phyloP scores from a whole-genome alignment of 257 asterid species.

The Vinca minor region DNA sequence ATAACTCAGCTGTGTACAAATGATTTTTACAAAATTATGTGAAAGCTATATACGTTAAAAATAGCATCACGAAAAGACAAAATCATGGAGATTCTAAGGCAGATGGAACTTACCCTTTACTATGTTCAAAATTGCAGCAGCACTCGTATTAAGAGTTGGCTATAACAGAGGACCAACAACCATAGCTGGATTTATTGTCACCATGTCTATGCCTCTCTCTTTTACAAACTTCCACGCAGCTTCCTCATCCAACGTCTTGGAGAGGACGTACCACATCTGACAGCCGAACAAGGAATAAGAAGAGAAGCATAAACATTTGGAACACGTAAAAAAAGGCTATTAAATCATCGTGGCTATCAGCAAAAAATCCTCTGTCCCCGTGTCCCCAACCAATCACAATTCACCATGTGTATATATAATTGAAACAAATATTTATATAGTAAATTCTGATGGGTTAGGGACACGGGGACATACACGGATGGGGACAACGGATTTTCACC shows the following conservation, averaged over 20 bases:
- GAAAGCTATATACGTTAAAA: background rate
- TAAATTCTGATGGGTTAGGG: too few species aligned
- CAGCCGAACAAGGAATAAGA: background rate
- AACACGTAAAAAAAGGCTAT: background rate
- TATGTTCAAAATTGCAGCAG: conserved; percentile 50
- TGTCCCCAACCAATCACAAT: too few species aligned
- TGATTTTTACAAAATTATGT: too few species aligned
- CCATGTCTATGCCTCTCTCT: conserved; percentile 68
- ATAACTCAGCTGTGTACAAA: too few species aligned
- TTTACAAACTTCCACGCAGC: conserved; percentile 76
- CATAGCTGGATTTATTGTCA: conserved; percentile 58
- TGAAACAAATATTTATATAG: too few species aligned
- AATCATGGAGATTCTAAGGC: background rate
- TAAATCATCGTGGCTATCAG: too few species aligned
- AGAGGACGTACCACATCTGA: conserved; percentile 70
- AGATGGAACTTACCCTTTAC: conserved; percentile 43
- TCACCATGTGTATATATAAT: too few species aligned
- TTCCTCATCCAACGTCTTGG: conserved; percentile 75
- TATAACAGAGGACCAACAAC: conserved; percentile 74
- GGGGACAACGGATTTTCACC: too few species aligned
- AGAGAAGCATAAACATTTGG: background rate
- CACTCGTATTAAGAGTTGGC: conserved; percentile 68
- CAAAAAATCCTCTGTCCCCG: too few species aligned
- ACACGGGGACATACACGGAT: too few species aligned
- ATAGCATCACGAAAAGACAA: background rate